A percentile compares a stretch with the other conserved stretches of the same genome.
phyloP scores from a whole-genome alignment of 306 rosid species.

The Vicia villosa region DNA sequence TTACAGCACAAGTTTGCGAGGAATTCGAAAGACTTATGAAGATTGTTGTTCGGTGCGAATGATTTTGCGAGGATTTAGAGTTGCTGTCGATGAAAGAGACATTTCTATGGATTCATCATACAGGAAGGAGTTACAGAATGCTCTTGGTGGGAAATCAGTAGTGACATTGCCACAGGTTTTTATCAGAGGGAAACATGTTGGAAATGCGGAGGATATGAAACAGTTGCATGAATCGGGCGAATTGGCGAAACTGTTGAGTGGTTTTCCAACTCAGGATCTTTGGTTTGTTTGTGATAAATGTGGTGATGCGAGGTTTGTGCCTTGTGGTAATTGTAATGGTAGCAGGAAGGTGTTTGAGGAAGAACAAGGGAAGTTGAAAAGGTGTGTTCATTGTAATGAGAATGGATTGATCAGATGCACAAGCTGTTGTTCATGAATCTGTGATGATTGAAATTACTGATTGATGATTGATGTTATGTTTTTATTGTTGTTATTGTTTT shows the following conservation, averaged over 20 bases:
- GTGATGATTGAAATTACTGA: not conserved
- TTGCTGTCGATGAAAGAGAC: slow-evolving; percentile 75
- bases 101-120: slow-evolving; percentile 81
- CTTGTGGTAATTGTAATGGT: slow-evolving; percentile 71
- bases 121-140: slow-evolving; percentile 58
- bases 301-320: slow-evolving; percentile 76
- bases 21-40: slow-evolving; percentile 71
- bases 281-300: slow-evolving; percentile 63
- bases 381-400: slow-evolving; percentile 75
- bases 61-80: slow-evolving; percentile 66
- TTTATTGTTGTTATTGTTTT: not conserved
- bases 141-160: slow-evolving; percentile 43
- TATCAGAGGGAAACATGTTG: slow-evolving; percentile 60
- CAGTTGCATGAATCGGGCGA: slow-evolving; percentile 68
- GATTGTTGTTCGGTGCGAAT: slow-evolving; percentile 70
- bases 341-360: slow-evolving; percentile 70
- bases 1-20: slow-evolving; percentile 78
- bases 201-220: slow-evolving; percentile 74
- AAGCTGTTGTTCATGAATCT: slow-evolving; percentile 54
- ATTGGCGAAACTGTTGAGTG: slow-evolving; percentile 55
- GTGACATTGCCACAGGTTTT: slow-evolving; percentile 70
- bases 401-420: slow-evolving; percentile 85
- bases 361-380: slow-evolving; percentile 53
- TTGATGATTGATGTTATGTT: not conserved
- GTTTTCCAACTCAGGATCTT: slow-evolving; percentile 54